Percentiles rank a stretch among this genome's conserved stretches.
These are phyloP conservation scores for Boletus reticulatus DNA, from an alignment of 768 basidiomycete genomes.

Conservation along the genomic window DNA sequence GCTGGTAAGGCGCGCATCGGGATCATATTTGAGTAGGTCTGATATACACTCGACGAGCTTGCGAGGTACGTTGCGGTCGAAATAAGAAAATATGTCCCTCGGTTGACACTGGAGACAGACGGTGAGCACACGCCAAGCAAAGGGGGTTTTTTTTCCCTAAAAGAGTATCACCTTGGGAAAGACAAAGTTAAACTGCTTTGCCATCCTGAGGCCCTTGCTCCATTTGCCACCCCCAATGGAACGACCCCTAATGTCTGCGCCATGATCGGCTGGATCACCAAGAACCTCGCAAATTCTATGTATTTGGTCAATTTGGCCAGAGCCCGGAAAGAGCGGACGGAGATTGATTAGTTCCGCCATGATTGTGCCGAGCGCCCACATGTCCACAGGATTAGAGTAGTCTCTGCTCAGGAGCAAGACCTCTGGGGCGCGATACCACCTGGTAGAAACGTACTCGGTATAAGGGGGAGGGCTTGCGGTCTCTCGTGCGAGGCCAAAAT, in stretches of 20 bases:
- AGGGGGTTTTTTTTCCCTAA: neutral
- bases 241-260: slow-evolving; percentile 65
- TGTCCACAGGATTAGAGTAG: slow-evolving; percentile 96
- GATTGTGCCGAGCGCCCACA: slow-evolving; percentile 99
- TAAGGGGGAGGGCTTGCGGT: slow-evolving; percentile 88
- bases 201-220: slow-evolving; percentile 84
- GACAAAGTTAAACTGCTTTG: slow-evolving; percentile 76
- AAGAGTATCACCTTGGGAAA: slow-evolving; percentile 76
- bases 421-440: slow-evolving; percentile 99
- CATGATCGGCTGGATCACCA: slow-evolving; percentile 89
- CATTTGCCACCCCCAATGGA: slow-evolving; percentile 85
- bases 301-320: slow-evolving; percentile 91
- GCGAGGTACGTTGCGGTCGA: slow-evolving; percentile 73
- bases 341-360: slow-evolving; percentile 96
- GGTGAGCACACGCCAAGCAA: slow-evolving; percentile 1
- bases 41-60: slow-evolving; percentile 89
- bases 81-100: slow-evolving; percentile 66
- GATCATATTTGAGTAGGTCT: slow-evolving; percentile 91
- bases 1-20: slow-evolving; percentile 81
- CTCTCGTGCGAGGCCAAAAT: slow-evolving; percentile 95
- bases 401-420: slow-evolving; percentile 88
- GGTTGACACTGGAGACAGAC: slow-evolving; percentile 52
- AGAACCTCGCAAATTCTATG: slow-evolving; percentile 88
- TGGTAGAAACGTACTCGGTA: slow-evolving; percentile 98
- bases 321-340: slow-evolving; percentile 92